phyloP scores from a whole-genome alignment of 2,329 filamentous ascomycete genomes.

The Claviceps pusilla region DNA sequence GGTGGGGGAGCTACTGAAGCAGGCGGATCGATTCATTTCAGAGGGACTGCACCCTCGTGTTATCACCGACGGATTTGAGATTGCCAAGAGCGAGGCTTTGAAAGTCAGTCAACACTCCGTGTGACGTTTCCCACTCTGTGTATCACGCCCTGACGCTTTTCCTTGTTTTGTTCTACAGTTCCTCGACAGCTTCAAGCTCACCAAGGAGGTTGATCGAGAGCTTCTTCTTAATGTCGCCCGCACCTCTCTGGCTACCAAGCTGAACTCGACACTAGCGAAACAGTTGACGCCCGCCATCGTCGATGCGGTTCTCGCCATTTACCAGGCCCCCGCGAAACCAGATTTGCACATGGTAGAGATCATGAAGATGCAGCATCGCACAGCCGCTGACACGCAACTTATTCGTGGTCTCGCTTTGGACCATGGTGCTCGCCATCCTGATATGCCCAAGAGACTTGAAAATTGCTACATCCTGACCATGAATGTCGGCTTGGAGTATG shows the following conservation, averaged over 20 bases:
- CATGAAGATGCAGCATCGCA: constrained; percentile 99
- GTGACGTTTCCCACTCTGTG: not conserved
- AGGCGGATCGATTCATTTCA: constrained; percentile 88
- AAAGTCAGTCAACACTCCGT: constrained; percentile 39
- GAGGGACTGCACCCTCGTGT: constrained; percentile 95
- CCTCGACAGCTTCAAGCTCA: constrained; percentile 83
- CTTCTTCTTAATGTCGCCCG: constrained; percentile 83
- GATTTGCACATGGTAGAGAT: constrained; percentile 99
- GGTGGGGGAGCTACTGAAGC: constrained; percentile 93
- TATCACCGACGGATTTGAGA: constrained; percentile 93
- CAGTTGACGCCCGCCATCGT: constrained; percentile 91
- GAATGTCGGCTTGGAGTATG: constrained; percentile 94
- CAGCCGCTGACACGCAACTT: constrained; percentile 86
- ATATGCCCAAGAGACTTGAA: constrained; percentile 94
- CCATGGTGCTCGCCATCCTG: constrained; percentile 88
- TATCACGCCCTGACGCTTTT: not conserved
- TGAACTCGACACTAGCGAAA: constrained; percentile 76
- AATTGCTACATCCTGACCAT: constrained; percentile 91
- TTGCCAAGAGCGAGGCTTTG: constrained; percentile 82
- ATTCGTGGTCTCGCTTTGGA: constrained; percentile 87
- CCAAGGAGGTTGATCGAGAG: constrained; percentile 79
- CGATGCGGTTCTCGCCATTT: constrained; percentile 88
- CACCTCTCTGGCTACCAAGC: constrained; percentile 88
- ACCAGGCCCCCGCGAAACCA: constrained; percentile 76
- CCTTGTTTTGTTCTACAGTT: constrained; percentile 41